Evolutionary conservation across 2,329 filamentous ascomycete species (phyloP).

Genomic region (Talaromyces sp.): DNA sequence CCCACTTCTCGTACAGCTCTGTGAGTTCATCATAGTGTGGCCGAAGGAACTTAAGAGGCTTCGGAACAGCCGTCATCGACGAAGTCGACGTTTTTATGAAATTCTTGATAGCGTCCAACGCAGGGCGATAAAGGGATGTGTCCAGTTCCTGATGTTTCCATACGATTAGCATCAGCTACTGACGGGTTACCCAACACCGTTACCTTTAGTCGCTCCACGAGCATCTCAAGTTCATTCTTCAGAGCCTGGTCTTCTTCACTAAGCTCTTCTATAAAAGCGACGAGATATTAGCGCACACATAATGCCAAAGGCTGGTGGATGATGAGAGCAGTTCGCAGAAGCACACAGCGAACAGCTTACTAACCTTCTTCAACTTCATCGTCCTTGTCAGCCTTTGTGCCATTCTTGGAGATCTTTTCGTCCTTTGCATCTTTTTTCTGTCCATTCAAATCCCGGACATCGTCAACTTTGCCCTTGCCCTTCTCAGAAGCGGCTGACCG

Average conservation of each 20-base stretch:
- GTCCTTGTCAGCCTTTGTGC: constrained; percentile 61
- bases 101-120: constrained; percentile 93
- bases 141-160: constrained; percentile 65
- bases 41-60: constrained; percentile 94
- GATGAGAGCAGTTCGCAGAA: not conserved
- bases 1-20: constrained; percentile 86
- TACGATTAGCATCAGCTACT: not conserved
- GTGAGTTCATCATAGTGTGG: constrained; percentile 91
- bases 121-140: constrained; percentile 79
- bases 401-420: constrained; percentile 64
- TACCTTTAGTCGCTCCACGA: constrained; percentile 89
- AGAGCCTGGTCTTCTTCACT: constrained; percentile 98
- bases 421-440: constrained; percentile 56
- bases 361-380: constrained; percentile 59
- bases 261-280: constrained; percentile 67
- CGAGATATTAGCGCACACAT: constrained; percentile 19
- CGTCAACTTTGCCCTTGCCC: constrained; percentile 88
- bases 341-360: constrained; percentile 16
- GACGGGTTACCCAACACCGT: constrained; percentile 21
- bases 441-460: constrained; percentile 56
- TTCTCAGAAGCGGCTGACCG: constrained; percentile 80
- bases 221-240: constrained; percentile 96
- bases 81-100: constrained; percentile 99
- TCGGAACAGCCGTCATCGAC: constrained; percentile 98
- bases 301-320: constrained; percentile 22